Evolutionary conservation across 139 green algal species (phyloP).

Genomic region (Chlamydomonas sp.): DNA sequence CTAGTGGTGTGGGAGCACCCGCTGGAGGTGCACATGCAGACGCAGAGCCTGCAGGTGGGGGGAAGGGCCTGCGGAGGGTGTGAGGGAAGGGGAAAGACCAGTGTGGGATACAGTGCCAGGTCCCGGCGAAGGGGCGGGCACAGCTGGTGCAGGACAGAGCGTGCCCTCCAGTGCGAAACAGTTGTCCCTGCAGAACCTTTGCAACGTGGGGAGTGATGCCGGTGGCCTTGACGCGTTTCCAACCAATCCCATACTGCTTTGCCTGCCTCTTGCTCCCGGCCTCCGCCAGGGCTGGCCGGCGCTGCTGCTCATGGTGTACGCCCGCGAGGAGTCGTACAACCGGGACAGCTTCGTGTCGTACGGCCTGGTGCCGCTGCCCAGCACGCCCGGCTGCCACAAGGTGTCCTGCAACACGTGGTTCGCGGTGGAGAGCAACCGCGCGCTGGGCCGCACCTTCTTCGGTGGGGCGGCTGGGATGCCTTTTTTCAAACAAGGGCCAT

Average conservation of each 20-base stretch:
- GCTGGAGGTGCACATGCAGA: conserved; percentile 44
- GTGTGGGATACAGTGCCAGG: no score
- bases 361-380: conserved; percentile 39
- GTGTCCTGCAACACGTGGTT: conserved; percentile 40
- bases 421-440: conserved; percentile 32
- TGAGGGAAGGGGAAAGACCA: neutral
- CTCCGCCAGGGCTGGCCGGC: conserved; percentile 38
- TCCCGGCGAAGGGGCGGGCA: no score
- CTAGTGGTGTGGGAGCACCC: conserved; percentile 52
- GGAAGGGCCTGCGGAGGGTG: neutral
- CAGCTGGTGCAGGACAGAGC: no score
- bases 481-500: neutral
- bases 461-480: neutral
- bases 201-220: no score
- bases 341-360: conserved; percentile 50
- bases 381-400: conserved; percentile 30
- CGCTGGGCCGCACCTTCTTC: conserved; percentile 22
- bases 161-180: no score
- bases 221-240: neutral
- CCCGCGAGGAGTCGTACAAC: conserved; percentile 13
- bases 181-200: no score
- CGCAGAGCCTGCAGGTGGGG: conserved; percentile 47
- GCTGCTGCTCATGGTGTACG: conserved; percentile 44
- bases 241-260: neutral
- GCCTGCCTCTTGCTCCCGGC: neutral